Evolutionary conservation across 2,329 filamentous ascomycete genomes (phyloP), one percentile per base, ranked within the genome.

Genomic region (Coniochaeta ligniaria): DNA sequence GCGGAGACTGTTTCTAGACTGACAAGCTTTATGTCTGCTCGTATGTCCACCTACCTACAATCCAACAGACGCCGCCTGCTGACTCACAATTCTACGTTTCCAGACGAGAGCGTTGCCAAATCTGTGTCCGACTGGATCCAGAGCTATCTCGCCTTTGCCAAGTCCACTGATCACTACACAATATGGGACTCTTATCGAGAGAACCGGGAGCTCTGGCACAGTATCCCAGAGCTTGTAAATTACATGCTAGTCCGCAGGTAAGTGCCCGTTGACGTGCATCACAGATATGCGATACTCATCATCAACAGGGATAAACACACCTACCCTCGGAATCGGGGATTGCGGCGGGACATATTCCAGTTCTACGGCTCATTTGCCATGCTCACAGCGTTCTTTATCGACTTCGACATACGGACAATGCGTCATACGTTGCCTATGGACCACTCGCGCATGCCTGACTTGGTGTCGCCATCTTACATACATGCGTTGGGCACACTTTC

Each of bases 311-410:
- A 68, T 69, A 72, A 75, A 65, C 63, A 69, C 57, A 60, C 69
- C 4, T 65, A 66, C 57, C 61, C 64, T 8, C 64, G 64, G 17
- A 62, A 63, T 28, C 61, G 59, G 26, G 68, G 64, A 58, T 66
- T 77, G 8, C 71, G 71, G 6, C 66, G 72, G 2, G 64, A 72
- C 33, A 68, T 77, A 3, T 66, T 67, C n/a, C 66, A 68, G 0
- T 73, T 82, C 47, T 80, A 76, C 63, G 62, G 64, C 11, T 67
- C 68, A 1, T 81, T 80, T 63, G 76, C 81, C n/a, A 76, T 71
- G 60, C 68, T 88, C 52, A 74, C 83, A 1, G 81, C 79, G 14
- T 77, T 76, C 62, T 81, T 86, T 61, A 71, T 86, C 59, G 68
- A 73, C 16, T 70, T 84, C 62, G 85, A 88, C 66, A 65, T 73